These are phyloP conservation scores for Apiospora sp. DNA, from an alignment of 2,329 filamentous ascomycete genomes.

Conservation along the genomic window DNA sequence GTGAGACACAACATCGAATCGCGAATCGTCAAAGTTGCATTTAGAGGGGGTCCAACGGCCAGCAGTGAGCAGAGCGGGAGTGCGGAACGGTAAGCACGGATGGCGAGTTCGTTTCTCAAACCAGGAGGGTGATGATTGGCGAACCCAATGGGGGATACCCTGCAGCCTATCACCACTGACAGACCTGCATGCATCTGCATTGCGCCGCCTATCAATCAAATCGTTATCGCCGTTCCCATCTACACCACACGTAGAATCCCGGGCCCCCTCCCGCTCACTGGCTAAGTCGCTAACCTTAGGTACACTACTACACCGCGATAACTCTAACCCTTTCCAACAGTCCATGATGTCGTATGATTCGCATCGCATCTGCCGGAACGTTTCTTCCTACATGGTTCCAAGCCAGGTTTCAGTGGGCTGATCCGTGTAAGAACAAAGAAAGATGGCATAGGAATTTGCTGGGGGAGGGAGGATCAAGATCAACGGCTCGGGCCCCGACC, in stretches of 20 bases:
- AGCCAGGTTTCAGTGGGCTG: background rate
- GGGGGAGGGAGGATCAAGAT: background rate
- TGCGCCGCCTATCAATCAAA: background rate
- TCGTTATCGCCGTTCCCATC: background rate
- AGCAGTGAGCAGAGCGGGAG: background rate
- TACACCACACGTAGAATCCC: background rate
- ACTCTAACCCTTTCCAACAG: background rate
- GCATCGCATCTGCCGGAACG: background rate
- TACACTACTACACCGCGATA: slow-evolving; percentile 1
- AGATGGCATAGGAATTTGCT: background rate
- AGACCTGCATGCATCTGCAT: background rate
- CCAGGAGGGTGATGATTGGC: background rate
- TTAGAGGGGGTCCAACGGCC: background rate
- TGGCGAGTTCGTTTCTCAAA: background rate
- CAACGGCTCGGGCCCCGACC: background rate
- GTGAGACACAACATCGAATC: slow-evolving; percentile 1
- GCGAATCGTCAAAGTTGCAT: slow-evolving; percentile 3
- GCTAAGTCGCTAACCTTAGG: background rate
- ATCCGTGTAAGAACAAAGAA: background rate
- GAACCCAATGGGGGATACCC: background rate
- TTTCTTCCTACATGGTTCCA: background rate
- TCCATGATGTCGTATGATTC: background rate
- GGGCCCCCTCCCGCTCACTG: background rate
- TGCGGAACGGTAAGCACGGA: background rate
- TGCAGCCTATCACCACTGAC: background rate